phyloP scores from a whole-genome alignment of 1,139 yeast genomes.

The Candida sanyaensis region DNA sequence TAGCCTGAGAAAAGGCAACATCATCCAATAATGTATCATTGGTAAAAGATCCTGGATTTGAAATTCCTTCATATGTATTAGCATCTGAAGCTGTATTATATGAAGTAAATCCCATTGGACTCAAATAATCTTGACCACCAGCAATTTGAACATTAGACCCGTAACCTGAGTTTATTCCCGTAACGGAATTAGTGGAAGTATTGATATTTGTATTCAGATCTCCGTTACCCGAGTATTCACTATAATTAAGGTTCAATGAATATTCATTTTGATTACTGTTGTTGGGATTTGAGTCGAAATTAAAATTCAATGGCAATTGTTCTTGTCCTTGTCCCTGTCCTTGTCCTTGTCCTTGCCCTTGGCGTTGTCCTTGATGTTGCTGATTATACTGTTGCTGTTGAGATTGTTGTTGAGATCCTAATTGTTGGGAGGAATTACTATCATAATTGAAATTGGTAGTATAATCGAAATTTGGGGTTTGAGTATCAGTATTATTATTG shows the following conservation, averaged over 20 bases:
- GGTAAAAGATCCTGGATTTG: conserved; percentile 22
- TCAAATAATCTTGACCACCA: conserved; percentile 12
- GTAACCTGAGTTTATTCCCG: conserved; percentile 9
- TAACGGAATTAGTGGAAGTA: conserved; percentile 5
- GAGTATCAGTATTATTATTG: conserved; percentile 6
- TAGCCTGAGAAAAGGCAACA: conserved; percentile 17
- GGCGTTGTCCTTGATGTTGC: conserved; percentile 8
- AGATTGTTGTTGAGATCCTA: neutral
- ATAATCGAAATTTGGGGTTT: conserved; percentile 2
- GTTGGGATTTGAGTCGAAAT: conserved; percentile 9
- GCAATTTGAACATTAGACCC: conserved; percentile 13
- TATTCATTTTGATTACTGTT: conserved; percentile 12
- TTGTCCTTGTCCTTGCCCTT: conserved; percentile 9
- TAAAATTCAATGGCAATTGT: conserved; percentile 7
- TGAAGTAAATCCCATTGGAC: conserved; percentile 14
- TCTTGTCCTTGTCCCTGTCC: conserved; percentile 16
- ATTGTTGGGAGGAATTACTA: neutral
- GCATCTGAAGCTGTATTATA: conserved; percentile 10
- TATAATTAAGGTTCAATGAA: conserved; percentile 16
- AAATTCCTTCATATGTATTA: conserved; percentile 8
- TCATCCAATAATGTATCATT: conserved; percentile 42
- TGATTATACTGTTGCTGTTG: conserved; percentile 1
- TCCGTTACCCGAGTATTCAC: conserved; percentile 9
- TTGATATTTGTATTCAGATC: conserved; percentile 4
- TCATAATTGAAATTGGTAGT: conserved; percentile 2